A percentile compares a stretch with the other conserved stretches of the same genome.
phyloP scores from a whole-genome alignment of 2,329 filamentous ascomycete species.

The Trichophyton mentagrophytes region DNA sequence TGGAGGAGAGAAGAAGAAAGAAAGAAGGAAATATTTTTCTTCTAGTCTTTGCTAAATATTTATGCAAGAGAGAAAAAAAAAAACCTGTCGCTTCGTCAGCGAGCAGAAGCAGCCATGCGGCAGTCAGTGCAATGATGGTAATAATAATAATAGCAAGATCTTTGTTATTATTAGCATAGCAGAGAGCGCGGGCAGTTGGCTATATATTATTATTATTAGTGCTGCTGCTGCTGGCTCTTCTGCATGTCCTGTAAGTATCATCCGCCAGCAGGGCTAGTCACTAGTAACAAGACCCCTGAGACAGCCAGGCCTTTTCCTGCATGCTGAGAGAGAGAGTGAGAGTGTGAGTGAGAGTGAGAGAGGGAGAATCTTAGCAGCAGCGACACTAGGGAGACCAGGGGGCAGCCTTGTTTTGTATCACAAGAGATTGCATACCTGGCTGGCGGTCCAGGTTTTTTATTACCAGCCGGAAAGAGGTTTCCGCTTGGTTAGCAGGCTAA shows the following conservation, averaged over 20 bases:
- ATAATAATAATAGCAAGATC: neutral
- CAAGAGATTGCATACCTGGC: neutral
- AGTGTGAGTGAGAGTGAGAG: no score
- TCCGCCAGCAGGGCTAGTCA: no score
- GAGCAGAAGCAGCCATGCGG: neutral
- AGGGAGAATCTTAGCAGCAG: neutral
- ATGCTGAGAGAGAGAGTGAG: neutral
- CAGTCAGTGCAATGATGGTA: neutral
- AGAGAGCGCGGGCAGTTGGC: no score
- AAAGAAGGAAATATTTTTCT: neutral
- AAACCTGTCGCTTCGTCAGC: slow-evolving; percentile 1
- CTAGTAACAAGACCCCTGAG: neutral
- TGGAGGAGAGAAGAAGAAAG: neutral
- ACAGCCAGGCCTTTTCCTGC: neutral
- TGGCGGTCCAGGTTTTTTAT: neutral
- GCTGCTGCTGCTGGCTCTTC: no score
- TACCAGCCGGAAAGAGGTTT: neutral
- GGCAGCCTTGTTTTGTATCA: slow-evolving; percentile 1
- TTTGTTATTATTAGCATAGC: neutral
- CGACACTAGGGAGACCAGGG: neutral
- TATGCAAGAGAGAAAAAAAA: neutral
- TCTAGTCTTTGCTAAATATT: neutral
- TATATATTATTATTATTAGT: no score
- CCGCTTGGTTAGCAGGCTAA: neutral
- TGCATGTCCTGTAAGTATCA: no score